These are phyloP conservation scores for Friedmanniomyces simplex DNA, from an alignment of 495 filamentous ascomycete species.

Conservation along the genomic window DNA sequence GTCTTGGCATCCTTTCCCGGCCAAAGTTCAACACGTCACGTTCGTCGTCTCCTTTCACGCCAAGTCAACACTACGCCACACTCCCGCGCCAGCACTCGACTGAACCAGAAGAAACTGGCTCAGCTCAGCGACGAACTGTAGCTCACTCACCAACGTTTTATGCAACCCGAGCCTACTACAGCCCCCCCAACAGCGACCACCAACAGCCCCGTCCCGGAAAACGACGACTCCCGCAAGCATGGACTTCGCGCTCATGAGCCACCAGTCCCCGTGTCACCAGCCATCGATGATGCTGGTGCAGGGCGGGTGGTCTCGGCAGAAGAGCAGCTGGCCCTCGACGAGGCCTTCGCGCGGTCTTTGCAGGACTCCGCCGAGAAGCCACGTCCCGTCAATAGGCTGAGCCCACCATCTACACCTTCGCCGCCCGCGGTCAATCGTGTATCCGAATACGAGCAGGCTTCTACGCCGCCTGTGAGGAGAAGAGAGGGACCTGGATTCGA, in stretches of 20 bases:
- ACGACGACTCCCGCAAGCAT: conserved; percentile 54
- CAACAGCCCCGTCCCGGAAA: conserved; percentile 35
- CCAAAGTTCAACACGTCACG: neutral
- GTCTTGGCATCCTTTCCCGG: too few relatives aligned
- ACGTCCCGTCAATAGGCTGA: conserved; percentile 25
- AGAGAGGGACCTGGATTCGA: conserved; percentile 46
- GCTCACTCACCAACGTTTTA: conserved; percentile 52
- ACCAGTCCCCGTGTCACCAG: conserved; percentile 22
- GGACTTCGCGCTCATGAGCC: conserved; percentile 44
- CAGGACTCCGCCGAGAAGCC: conserved; percentile 1
- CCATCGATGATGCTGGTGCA: conserved; percentile 7
- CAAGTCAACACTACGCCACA: conserved; percentile 11
- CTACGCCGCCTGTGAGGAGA: conserved; percentile 36
- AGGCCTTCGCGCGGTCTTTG: conserved; percentile 8
- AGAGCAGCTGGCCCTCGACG: conserved; percentile 19
- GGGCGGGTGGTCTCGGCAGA: neutral
- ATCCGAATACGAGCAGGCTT: conserved; percentile 58
- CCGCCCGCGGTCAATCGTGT: conserved; percentile 51
- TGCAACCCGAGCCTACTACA: conserved; percentile 72
- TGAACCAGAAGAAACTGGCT: conserved; percentile 43
- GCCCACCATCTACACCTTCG: conserved; percentile 22
- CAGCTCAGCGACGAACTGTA: conserved; percentile 47
- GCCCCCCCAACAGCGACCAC: conserved; percentile 45
- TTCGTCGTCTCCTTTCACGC: conserved; percentile 2
- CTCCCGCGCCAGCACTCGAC: conserved; percentile 13